Base-by-base conservation (phyloP, 805 yeast genomes). In the Maudiozyma saulgeensis region DNA sequence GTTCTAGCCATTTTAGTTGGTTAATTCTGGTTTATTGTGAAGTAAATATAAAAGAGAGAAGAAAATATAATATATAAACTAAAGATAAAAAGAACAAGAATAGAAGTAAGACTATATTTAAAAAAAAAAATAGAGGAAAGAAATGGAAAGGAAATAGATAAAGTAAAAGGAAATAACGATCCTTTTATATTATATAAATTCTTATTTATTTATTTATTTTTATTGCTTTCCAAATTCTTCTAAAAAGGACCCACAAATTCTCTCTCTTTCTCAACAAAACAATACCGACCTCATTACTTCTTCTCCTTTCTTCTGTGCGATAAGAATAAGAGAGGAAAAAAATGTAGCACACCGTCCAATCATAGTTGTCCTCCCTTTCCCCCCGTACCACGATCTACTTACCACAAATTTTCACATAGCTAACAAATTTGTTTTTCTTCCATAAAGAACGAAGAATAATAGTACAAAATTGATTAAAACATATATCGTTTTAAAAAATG, bases 1-100 rank as follows among this genome's bases (percentile, higher is more conserved):
- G 95, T 85, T 85, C 93, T 85, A 66, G 95, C 95, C 95, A 85
- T 85, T 69, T 56, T 57, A 48, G 60, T 44, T 7, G 32, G 15
- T 48, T 23, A 21, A 19, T 18, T 13, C 19, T 19, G 42, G 42
- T 19, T 7, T 39, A 28, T 28, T 28, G 12, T 28, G 12, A 28
- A 28, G 3, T 21, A 21, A 6, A 28, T n/a, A 28, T 28, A 28
- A 11, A 13, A 39, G 3, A 39, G 13, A 23, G 3, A 23, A 23
- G n/a, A 21, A 21, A 3, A 21, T 21, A 21, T 21, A 21, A 21
- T 3, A 21, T 3, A 39, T 16, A 39, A 23, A 39, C 15, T 6
- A 39, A 19, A 4, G 13, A 7, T 13, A 39, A 19, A 39, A 9
- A 23, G 19, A 13, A 35, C 16, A 13, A 23, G 42, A 39, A 5